Base-by-base conservation (phyloP, 2,329 filamentous ascomycete genomes). In the Aspergillus texensis region DNA sequence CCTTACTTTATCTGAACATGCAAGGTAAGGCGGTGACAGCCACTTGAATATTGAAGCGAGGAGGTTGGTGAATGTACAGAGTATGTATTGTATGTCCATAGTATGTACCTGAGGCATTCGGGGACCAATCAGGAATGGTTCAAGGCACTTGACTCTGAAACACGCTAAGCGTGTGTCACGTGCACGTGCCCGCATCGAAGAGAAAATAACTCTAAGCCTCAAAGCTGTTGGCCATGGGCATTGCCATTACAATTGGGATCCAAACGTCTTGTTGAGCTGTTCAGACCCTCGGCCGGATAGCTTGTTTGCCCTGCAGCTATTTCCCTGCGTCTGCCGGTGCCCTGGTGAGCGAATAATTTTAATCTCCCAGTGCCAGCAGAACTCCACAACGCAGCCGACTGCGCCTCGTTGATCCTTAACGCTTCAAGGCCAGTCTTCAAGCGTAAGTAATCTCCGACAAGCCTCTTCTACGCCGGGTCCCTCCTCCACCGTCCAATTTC, bases 381-480 rank as follows among this genome's bases (percentile, higher is more conserved):
- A 63, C 63, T 65, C 62, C 64, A 64, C 66, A 48, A 28, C 60
- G 58, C 34, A n/a, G 36, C 61, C 58, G 57, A 64, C 70, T 70
- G 70, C 70, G 67, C 67, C 69, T 66, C 66, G 70, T 65, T 70
- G 71, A 72, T 72, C 69, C 63, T 65, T 68, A 69, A 68, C 69
- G 62, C 70, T 71, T 65, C 60, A 53, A 57, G 62, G 57, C 52
- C 55, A 62, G 61, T 61, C 41, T 54, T 63, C 36, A 55, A 48
- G 59, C 60, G 58, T 61, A 71, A 66, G 67, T 73, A 70, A 67
- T 69, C 64, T 69, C 66, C 65, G 59, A 65, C 61, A 55, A 61
- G 62, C 52, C 57, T 58, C 43, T 64, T 41, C 50, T 60, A 50
- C 60, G 54, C 26, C 30, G 32, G 57, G 32, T 58, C 41, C 32